phyloP scores from a whole-genome alignment of 2,329 filamentous ascomycete species.

The Aspergillus viridinutans region DNA sequence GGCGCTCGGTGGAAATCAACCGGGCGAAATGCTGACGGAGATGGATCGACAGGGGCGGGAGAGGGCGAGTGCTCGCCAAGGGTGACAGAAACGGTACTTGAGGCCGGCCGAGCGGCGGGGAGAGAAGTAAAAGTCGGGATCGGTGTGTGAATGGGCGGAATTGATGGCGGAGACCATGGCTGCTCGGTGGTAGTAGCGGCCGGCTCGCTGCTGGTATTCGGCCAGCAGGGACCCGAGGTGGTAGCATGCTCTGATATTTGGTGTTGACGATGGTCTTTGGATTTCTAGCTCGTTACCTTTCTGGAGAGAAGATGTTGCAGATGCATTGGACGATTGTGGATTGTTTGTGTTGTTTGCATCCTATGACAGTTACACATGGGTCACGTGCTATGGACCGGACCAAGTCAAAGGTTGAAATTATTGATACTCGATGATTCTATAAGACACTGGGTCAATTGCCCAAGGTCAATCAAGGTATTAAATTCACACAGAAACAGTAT shows the following conservation, averaged over 20 bases:
- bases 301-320: not conserved
- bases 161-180: constrained; percentile 13
- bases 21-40: constrained; percentile 56
- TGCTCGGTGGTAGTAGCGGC: constrained; percentile 34
- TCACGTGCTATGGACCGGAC: not conserved
- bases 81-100: constrained; percentile 64
- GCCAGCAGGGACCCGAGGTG: constrained; percentile 30
- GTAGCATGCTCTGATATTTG: constrained; percentile 26
- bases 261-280: not conserved
- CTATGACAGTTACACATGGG: not conserved
- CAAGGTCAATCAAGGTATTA: constrained; percentile 7
- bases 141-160: constrained; percentile 57
- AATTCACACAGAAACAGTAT: constrained; percentile 15
- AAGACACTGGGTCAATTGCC: no score
- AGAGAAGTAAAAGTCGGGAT: constrained; percentile 50
- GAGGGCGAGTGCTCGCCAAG: constrained; percentile 42
- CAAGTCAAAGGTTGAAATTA: no score
- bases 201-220: constrained; percentile 40
- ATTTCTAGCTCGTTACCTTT: no score
- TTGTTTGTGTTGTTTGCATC: constrained; percentile 16
- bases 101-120: constrained; percentile 51
- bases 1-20: constrained; percentile 72
- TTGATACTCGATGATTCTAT: no score
- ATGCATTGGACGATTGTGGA: not conserved
- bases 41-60: constrained; percentile 53